Conservation (phyloP, 345 rosid species). For the Eucalyptus urophylla region DNA sequence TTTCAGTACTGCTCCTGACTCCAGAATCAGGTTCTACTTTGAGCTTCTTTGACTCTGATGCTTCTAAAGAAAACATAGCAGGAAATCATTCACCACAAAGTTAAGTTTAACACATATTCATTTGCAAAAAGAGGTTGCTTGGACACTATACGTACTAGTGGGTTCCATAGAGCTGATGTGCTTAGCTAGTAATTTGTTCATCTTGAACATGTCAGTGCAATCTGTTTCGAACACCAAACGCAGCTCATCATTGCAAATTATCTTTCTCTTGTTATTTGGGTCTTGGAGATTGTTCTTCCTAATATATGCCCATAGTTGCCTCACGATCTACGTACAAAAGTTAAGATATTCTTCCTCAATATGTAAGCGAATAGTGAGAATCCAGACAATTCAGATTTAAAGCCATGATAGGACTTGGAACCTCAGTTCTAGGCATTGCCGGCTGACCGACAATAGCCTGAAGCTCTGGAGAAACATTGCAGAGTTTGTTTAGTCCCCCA, state of each 20-base stretch:
- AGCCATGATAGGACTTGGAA: not conserved
- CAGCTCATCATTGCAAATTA: slow-evolving; percentile 18
- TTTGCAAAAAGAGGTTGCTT: not conserved
- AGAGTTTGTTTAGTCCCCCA: slow-evolving; percentile 21
- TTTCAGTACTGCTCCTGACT: not conserved
- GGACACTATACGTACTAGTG: not conserved
- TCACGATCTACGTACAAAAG: slow-evolving; percentile 5
- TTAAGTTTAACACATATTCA: not conserved
- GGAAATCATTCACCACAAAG: not conserved
- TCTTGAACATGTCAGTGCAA: slow-evolving; percentile 27
- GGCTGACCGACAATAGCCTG: slow-evolving; percentile 20
- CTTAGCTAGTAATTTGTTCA: slow-evolving; percentile 18
- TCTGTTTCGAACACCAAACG: slow-evolving; percentile 23
- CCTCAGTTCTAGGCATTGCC: slow-evolving; percentile 23
- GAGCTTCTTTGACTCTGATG: slow-evolving; percentile 6
- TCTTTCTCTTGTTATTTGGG: slow-evolving; percentile 20
- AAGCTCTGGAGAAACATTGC: slow-evolving; percentile 21
- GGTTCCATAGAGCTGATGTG: slow-evolving; percentile 17
- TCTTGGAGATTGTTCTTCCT: slow-evolving; percentile 25
- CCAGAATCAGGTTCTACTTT: slow-evolving; percentile 1
- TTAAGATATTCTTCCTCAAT: not conserved
- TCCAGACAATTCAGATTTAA: not conserved
- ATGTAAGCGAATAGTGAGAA: not conserved
- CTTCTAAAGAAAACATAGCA: not conserved
- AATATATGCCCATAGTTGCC: slow-evolving; percentile 20